Evolutionary conservation across 208 protist species (phyloP).

Genomic region (Acanthamoeba castellanii): DNA sequence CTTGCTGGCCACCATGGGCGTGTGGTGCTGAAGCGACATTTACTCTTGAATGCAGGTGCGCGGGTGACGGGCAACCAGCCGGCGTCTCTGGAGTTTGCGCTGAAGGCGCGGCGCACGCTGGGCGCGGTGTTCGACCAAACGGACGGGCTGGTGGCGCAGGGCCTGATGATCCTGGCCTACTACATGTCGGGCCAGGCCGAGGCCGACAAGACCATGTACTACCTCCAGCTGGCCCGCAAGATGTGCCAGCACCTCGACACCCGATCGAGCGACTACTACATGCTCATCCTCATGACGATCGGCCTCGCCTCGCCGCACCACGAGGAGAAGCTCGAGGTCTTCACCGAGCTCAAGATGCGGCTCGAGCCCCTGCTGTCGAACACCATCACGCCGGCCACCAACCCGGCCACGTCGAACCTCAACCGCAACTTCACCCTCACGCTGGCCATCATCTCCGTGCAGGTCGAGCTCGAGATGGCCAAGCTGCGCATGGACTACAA

Average conservation of each 20-base stretch:
- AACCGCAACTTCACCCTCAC: conserved; percentile 66
- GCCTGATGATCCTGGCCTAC: conserved; percentile 73
- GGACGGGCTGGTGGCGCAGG: conserved; percentile 67
- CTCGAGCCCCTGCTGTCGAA: conserved; percentile 70
- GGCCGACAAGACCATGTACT: conserved; percentile 75
- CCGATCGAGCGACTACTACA: conserved; percentile 71
- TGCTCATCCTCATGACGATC: conserved; percentile 76
- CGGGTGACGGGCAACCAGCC: conserved; percentile 48
- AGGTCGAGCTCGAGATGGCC: conserved; percentile 65
- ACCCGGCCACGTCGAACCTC: background rate
- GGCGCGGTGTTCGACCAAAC: conserved; percentile 74
- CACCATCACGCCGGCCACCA: background rate
- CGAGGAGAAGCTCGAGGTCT: conserved; percentile 73
- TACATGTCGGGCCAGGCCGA: conserved; percentile 74
- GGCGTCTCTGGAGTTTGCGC: conserved; percentile 42
- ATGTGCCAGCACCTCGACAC: conserved; percentile 73
- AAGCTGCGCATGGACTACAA: conserved; percentile 75
- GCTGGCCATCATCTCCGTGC: conserved; percentile 73
- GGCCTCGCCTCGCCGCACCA: conserved; percentile 68
- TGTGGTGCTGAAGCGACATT: background rate
- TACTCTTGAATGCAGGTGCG: background rate
- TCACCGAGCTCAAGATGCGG: conserved; percentile 74
- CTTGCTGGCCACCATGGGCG: too few relatives aligned
- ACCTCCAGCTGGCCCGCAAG: conserved; percentile 73
- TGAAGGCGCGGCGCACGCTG: conserved; percentile 56